A percentile compares a stretch with the other conserved stretches of the same genome.
phyloP scores from a whole-genome alignment of 2,329 filamentous ascomycete species.

The Tolypocladium ophioglossoides region DNA sequence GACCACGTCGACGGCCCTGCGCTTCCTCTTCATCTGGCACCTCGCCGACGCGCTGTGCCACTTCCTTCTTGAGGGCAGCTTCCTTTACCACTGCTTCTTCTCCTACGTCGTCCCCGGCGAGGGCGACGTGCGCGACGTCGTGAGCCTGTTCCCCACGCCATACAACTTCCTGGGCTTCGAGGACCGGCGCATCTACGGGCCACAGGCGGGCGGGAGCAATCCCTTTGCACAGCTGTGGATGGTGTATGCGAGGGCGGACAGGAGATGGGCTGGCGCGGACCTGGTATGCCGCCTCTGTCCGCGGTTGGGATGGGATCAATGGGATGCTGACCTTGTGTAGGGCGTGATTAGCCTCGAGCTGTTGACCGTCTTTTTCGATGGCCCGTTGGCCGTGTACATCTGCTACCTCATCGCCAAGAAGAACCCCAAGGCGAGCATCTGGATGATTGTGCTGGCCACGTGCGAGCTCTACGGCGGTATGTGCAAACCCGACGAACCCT shows the following conservation, averaged over 20 bases:
- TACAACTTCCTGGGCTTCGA: conserved; percentile 40
- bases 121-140: conserved; percentile 16
- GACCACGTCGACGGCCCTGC: conserved; percentile 43
- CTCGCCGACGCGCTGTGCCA: conserved; percentile 88
- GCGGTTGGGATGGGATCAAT: not conserved
- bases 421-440: conserved; percentile 44
- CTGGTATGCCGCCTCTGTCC: conserved; percentile 26
- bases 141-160: conserved; percentile 33
- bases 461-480: conserved; percentile 55
- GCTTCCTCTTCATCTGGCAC: conserved; percentile 89
- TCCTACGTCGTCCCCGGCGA: conserved; percentile 26
- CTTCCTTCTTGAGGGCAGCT: conserved; percentile 81
- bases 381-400: conserved; percentile 47
- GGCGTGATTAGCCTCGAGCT: conserved; percentile 55
- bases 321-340: conserved; percentile 14
- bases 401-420: conserved; percentile 49
- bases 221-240: conserved; percentile 54
- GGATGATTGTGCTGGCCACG: conserved; percentile 55
- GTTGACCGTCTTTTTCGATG: conserved; percentile 53
- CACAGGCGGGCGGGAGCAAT: conserved; percentile 43
- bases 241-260: conserved; percentile 56
- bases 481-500: conserved; percentile 6
- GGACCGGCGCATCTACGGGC: conserved; percentile 39
- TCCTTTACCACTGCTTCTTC: conserved; percentile 92
- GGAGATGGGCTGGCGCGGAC: conserved; percentile 53